Evolutionary conservation across 352 stramenopile genomes (phyloP), one percentile per base, ranked within the genome.

Genomic region (Peronospora destructor): DNA sequence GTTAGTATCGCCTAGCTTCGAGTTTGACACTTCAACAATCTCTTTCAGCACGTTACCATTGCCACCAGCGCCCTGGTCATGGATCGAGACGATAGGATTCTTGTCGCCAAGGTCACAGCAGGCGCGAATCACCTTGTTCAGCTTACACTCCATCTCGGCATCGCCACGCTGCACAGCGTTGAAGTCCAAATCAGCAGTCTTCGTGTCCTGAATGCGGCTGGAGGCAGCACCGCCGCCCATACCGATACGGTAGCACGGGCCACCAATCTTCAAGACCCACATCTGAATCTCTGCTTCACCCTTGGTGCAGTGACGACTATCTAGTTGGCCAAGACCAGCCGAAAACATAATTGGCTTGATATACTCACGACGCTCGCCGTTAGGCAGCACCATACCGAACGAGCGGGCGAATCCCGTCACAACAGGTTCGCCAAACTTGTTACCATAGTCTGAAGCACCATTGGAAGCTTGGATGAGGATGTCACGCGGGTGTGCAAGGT

Each of bases 261-360:
- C 97, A 45, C 97, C 97, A 47, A 99, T 78, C 75, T 99, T 99
- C 28, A 98, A 91, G 17, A 99, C 94, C 53, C 95, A 90, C 95
- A 99, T 99, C 38, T 83, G 65, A 45, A 89, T 68, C 54, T 98
- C 95, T 0, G 96, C 89, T 50, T 91, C 85, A 9, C 90, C 95
- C 74, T 99, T 99, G 13, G 58, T 67, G 39, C 85, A 86, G 71
- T 99, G 96, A 29, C 77, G 66, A 16, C 67, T 90, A 59, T 99
- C 95, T 26, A 99, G 74, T 58, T 97, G 86, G 25, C 97, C 97
- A 23, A 99, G 76, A 53, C 97, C 97, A 4, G 96, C 96, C 39
- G 94, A 98, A 59, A 99, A 99, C 96, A 99, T 99, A 65, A 99
- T 98, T 19, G 97, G 97, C 75, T 99, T 99, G 53, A 99, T 95